Conservation (phyloP, 2,329 filamentous ascomycete genomes). For the Fusarium robinianum region DNA sequence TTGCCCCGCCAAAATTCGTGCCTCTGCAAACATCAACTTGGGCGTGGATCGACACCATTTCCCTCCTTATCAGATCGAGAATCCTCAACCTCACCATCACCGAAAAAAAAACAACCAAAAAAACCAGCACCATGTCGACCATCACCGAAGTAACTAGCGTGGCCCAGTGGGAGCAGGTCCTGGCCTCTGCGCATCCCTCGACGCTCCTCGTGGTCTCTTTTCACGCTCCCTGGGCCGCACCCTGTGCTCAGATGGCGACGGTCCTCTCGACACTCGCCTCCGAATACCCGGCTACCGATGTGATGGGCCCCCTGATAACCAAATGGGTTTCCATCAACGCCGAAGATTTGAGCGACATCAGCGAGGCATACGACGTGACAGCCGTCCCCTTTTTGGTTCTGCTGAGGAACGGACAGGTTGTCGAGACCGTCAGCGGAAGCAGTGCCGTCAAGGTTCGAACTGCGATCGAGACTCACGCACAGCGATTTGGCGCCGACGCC, state of each 20-base stretch:
- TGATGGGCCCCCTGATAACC: conserved; percentile 67
- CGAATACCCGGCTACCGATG: conserved; percentile 75
- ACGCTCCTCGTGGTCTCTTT: conserved; percentile 88
- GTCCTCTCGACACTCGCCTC: conserved; percentile 84
- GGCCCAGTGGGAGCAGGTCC: conserved; percentile 71
- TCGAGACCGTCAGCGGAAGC: conserved; percentile 88
- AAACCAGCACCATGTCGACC: conserved; percentile 64
- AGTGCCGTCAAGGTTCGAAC: conserved; percentile 84
- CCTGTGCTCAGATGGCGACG: conserved; percentile 90
- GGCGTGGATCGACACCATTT: conserved; percentile 21
- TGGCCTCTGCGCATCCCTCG: conserved; percentile 67
- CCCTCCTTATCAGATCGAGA: conserved; percentile 30
- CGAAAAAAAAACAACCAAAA: neutral
- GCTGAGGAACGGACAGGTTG: conserved; percentile 71
- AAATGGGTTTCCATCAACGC: conserved; percentile 92
- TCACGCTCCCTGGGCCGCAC: conserved; percentile 94
- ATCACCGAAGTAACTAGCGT: conserved; percentile 78
- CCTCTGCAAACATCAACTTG: conserved; percentile 22
- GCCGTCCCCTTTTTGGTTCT: conserved; percentile 93
- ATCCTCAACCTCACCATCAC: conserved; percentile 12
- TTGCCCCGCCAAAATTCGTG: conserved; percentile 37
- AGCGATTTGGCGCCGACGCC: conserved; percentile 45
- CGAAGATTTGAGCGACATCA: conserved; percentile 90
- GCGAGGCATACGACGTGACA: conserved; percentile 90
- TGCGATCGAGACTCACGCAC: conserved; percentile 82